Conservation (phyloP, 768 basidiomycete species). For the Lactarius trivialis region DNA sequence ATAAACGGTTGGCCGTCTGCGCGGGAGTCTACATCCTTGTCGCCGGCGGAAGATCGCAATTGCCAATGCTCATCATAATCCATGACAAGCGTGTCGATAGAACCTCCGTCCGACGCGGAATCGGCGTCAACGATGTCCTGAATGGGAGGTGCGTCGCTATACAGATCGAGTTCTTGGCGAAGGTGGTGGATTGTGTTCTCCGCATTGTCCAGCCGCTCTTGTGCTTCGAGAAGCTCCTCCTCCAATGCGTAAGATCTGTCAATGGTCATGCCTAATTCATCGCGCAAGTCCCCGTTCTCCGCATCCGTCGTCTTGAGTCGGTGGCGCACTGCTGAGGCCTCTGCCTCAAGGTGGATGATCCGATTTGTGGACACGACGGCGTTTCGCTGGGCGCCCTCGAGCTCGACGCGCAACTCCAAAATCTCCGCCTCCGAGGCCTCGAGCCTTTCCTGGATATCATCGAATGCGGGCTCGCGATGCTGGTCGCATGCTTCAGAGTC, state of each 20-base stretch:
- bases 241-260: constrained; percentile 16
- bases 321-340: constrained; percentile 8
- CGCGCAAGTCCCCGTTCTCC: constrained; percentile 14
- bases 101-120: constrained; percentile 17
- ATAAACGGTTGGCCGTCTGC: not conserved
- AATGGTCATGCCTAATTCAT: constrained; percentile 5
- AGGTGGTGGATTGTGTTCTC: constrained; percentile 10
- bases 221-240: constrained; percentile 10
- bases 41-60: not conserved
- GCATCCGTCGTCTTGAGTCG: constrained; percentile 8
- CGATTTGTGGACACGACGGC: constrained; percentile 22
- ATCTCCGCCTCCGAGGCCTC: constrained; percentile 19
- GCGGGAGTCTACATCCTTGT: constrained; percentile 4
- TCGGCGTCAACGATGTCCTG: constrained; percentile 14
- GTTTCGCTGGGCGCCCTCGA: constrained; percentile 21
- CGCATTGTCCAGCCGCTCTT: constrained; percentile 6
- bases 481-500: not conserved
- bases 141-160: not conserved
- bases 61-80: constrained; percentile 7
- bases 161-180: constrained; percentile 14
- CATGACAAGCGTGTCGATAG: constrained; percentile 21
- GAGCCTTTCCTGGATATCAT: constrained; percentile 18
- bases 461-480: constrained; percentile 11
- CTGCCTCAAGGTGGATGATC: constrained; percentile 23
- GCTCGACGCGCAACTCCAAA: constrained; percentile 18